Evolutionary conservation across 2,329 filamentous ascomycete species (phyloP), one percentile per base, ranked within the genome.

Genomic region (Beauveria caledonica): DNA sequence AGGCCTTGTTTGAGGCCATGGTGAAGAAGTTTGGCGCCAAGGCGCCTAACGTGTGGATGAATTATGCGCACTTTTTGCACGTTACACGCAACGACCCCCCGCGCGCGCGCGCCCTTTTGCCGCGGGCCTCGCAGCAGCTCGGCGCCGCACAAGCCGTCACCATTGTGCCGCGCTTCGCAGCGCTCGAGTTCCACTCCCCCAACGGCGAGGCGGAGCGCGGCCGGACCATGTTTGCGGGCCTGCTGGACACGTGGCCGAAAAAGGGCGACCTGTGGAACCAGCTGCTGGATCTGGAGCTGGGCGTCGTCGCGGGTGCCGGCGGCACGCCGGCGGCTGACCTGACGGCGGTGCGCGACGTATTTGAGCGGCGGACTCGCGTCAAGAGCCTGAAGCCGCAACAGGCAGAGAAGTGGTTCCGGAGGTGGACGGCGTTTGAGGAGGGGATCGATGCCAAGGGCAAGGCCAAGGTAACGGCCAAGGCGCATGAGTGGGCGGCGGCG

Each of bases 51-150:
- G 86, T 97, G 66, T 99, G 92, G 90, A 81, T 88, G 74, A 97
- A 97, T 78, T 97, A 97, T 74, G 93, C 92, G 25, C 88, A 89
- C 68, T 97, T 97, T 81, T 81, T 99, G 60, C 88, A 96, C 76
- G 86, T 88, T 62, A 89, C 85, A 1, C 76, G 84, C 62, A 79
- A 82, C 61, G 81, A 87, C 11, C 84, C 91, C 1, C 87, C 87
- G n/a, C 84, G 86, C 8, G 89, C 87, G 3, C 87, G 92, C 60
- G 85, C 85, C 1, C 83, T 99, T 15, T 84, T 97, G 6, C 81
- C 87, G 3, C 88, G 93, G 46, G 93, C 94, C 17, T 86, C 89
- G 10, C 92, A 97, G 75, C 89, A 90, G 8, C 85, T 99, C 3
- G 86, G 88, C 27, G 73, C 79, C 21, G 82, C 83, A 56, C 83